Evolutionary conservation across 768 basidiomycete species (phyloP), one percentile per base, ranked within the genome.

Genomic region (Crepidotus variabilis): DNA sequence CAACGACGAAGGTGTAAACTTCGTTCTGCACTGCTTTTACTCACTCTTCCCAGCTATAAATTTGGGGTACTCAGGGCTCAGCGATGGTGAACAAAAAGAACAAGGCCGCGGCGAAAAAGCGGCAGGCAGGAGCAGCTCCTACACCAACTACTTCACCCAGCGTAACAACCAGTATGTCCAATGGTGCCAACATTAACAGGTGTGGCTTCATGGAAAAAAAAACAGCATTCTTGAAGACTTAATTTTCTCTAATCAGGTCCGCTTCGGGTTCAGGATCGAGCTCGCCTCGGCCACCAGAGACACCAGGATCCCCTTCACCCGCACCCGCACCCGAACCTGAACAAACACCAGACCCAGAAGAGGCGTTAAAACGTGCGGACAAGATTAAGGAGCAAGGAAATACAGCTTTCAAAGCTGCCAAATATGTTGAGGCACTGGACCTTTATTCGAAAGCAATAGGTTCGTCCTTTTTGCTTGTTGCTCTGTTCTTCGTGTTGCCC

Each of bases 381-480:
- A 78, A 81, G 58, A 64, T 80, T 32, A 90, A 93, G 68, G 90
- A 90, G 64, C 72, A 81, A 53, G 92, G 92, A 13, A 94, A 94
- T 69, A 72, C 74, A 2, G 78, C 85, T 1, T 93, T 92, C 73
- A 91, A 87, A 67, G 79, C 77, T 2, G 80, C 75, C 54, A 75
- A 74, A 60, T 92, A 86, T 67, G 70, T 65, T 2, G 83, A 87
- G 13, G 90, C 91, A n/a, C 76, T 90, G 57, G 85, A 86, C 21
- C 70, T 82, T 0, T 94, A 94, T 71, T 80, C 84, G 57, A 79
- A 85, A 65, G 92, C 92, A 14, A 88, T 92, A 67, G 84, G 90
- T 78, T 60, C 55, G 72, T 63, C 32, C 43, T 39, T 47, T 57
- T 54, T 52, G 11, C 39, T 23, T 52, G 57, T 45, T 54, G 51